Percentiles rank a stretch among this genome's conserved stretches.
These are phyloP conservation scores for Solanum chmielewskii DNA, from an alignment of 257 asterid genomes.

Conservation along the genomic window DNA sequence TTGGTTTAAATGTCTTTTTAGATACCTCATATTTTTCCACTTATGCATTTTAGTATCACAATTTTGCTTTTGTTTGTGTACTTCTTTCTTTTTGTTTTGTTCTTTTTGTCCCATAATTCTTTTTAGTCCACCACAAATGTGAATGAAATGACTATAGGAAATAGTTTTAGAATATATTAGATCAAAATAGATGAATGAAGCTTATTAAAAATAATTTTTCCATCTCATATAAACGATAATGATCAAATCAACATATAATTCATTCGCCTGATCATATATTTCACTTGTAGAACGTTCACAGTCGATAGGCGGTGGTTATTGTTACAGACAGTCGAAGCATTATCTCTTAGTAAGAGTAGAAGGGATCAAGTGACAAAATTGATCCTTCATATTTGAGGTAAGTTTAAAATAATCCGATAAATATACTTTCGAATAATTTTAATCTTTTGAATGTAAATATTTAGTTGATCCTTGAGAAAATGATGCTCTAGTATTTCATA, in stretches of 20 bases:
- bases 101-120: not conserved
- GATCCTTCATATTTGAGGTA: not conserved
- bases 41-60: not conserved
- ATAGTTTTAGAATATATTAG: not conserved
- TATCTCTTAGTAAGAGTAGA: not conserved
- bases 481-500: not conserved
- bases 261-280: no score
- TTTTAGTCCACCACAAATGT: not conserved
- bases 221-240: no score
- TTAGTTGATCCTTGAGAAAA: not conserved
- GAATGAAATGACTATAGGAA: not conserved
- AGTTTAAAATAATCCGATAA: not conserved
- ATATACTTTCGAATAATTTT: not conserved
- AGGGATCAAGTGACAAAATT: not conserved
- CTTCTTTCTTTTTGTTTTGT: not conserved
- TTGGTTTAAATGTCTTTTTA: slow-evolving; percentile 13
- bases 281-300: no score
- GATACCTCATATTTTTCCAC: not conserved
- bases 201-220: not conserved
- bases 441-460: not conserved
- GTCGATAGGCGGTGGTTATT: not conserved
- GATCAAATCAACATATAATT: accelerated
- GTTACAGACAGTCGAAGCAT: not conserved
- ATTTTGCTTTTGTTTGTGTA: not conserved
- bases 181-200: not conserved